Percentiles rank a stretch among this genome's conserved stretches.
Conservation (phyloP, 495 filamentous ascomycete genomes). For the Daldinia childiae region DNA sequence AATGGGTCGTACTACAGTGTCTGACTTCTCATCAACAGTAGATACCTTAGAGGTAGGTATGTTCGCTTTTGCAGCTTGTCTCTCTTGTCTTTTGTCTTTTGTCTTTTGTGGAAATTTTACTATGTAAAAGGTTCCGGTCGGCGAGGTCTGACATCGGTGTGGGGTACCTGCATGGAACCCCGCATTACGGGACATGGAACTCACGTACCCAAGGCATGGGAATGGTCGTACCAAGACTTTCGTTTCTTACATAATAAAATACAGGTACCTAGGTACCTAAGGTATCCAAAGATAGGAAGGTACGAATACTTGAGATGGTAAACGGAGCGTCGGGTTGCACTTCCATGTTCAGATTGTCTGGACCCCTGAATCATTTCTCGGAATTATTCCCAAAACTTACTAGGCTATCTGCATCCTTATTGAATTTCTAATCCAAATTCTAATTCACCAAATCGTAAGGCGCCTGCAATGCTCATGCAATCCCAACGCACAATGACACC, state of each 20-base stretch:
- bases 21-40: background rate
- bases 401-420: slow-evolving; percentile 27
- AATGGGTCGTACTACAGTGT: background rate
- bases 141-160: slow-evolving; percentile 28
- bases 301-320: background rate
- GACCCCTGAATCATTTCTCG: slow-evolving; percentile 23
- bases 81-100: too few relatives aligned
- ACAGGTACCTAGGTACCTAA: too few relatives aligned
- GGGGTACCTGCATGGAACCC: slow-evolving; percentile 40
- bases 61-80: slow-evolving; percentile 5
- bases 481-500: background rate
- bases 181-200: slow-evolving; percentile 17
- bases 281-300: background rate
- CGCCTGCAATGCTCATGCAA: background rate
- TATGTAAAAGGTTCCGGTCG: slow-evolving; percentile 5
- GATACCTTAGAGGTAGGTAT: background rate
- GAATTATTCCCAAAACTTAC: slow-evolving; percentile 29
- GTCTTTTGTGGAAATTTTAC: slow-evolving; percentile 19
- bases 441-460: slow-evolving; percentile 11
- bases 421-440: slow-evolving; percentile 30
- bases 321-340: background rate
- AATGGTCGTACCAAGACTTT: background rate
- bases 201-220: background rate
- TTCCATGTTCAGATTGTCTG: background rate
- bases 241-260: slow-evolving; percentile 4